Evolutionary conservation across 108 stramenopile genomes (phyloP).

Genomic region (Pelagomonas calceolata): DNA sequence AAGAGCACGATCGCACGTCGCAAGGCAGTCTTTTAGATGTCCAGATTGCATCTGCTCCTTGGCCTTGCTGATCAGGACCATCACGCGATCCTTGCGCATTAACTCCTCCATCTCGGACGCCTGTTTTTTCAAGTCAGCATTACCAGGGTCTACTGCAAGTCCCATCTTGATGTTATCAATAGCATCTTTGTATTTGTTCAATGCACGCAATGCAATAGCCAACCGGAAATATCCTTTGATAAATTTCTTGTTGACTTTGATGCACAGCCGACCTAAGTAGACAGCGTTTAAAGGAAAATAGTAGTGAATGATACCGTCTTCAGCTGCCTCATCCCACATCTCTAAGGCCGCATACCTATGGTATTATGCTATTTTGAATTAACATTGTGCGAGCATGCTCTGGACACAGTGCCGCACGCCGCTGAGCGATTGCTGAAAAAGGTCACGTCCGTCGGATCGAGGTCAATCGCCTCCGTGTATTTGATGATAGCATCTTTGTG

Average conservation of each 20-base stretch:
- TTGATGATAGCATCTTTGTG: slow-evolving; percentile 56
- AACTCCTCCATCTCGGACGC: slow-evolving; percentile 30
- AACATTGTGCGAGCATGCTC: too few species aligned
- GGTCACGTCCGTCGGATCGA: slow-evolving; percentile 60
- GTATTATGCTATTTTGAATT: too few species aligned
- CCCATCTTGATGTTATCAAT: slow-evolving; percentile 23
- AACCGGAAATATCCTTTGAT: slow-evolving; percentile 93
- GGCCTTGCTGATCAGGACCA: slow-evolving; percentile 64
- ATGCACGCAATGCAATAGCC: slow-evolving; percentile 67
- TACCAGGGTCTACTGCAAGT: slow-evolving; percentile 23
- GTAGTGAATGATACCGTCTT: too few species aligned
- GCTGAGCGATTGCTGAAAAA: slow-evolving; percentile 84
- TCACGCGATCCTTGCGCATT: slow-evolving; percentile 70
- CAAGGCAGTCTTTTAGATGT: slow-evolving; percentile 74
- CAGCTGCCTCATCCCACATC: slow-evolving; percentile 76
- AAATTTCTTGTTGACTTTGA: slow-evolving; percentile 82
- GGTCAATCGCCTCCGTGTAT: slow-evolving; percentile 70
- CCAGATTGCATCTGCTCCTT: slow-evolving; percentile 70
- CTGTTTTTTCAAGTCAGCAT: slow-evolving; percentile 31
- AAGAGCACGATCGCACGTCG: slow-evolving; percentile 73
- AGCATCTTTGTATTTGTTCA: slow-evolving; percentile 33
- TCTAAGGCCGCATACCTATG: slow-evolving; percentile 68
- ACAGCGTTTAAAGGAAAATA: too few species aligned
- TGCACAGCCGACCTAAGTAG: too few species aligned
- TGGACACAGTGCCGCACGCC: too few species aligned